Evolutionary conservation across 768 basidiomycete species (phyloP).

Genomic region (Trichaptum fuscoviolaceum): DNA sequence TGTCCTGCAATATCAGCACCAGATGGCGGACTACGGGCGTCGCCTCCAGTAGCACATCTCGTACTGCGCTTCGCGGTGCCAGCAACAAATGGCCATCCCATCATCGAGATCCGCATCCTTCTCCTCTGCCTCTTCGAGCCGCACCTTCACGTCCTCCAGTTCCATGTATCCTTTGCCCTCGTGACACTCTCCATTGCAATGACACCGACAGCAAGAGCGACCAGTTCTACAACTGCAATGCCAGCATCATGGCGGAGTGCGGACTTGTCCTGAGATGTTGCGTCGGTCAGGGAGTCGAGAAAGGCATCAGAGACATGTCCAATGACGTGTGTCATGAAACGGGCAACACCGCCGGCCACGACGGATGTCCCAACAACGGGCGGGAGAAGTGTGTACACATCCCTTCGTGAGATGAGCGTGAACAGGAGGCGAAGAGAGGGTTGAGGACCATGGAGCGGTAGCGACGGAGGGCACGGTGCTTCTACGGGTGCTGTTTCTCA

Average conservation of each 20-base stretch:
- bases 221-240: conserved; percentile 57
- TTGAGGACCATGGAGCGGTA: conserved; percentile 23
- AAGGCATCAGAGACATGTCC: conserved; percentile 73
- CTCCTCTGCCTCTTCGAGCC: too few species aligned
- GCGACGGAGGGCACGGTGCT: conserved; percentile 19
- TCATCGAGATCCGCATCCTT: too few species aligned
- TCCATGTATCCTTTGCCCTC: conserved; percentile 56
- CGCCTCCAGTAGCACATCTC: too few species aligned
- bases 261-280: conserved; percentile 30
- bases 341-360: too few species aligned
- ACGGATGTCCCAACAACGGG: conserved; percentile 75
- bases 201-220: conserved; percentile 54
- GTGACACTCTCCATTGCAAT: conserved; percentile 72
- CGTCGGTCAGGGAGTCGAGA: conserved; percentile 36
- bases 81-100: too few species aligned
- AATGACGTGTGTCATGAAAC: too few species aligned
- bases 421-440: conserved; percentile 65
- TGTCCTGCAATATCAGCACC: too few species aligned
- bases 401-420: conserved; percentile 52
- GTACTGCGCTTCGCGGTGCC: too few species aligned
- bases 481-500: conserved; percentile 25
- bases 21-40: too few species aligned
- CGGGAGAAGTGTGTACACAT: conserved; percentile 51
- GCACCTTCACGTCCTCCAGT: conserved; percentile 30
- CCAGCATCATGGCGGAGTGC: conserved; percentile 52